phyloP scores from a whole-genome alignment of 805 yeast species.

The Saturnispora galanensis region DNA sequence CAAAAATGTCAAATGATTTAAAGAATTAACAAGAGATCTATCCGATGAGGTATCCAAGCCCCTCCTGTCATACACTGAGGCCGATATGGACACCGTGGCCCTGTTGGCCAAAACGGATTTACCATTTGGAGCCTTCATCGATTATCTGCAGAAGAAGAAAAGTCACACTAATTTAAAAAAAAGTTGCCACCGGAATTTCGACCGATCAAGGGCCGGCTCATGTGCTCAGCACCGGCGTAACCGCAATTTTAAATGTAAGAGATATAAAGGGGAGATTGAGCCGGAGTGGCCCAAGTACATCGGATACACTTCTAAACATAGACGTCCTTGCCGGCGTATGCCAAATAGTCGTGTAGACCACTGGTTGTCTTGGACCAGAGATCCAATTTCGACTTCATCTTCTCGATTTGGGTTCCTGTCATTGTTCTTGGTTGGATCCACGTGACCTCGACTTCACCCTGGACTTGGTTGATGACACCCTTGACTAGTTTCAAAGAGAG shows the following conservation, averaged over 20 bases:
- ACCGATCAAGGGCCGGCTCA: not conserved
- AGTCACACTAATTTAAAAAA: no score
- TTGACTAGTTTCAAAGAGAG: slow-evolving; percentile 71
- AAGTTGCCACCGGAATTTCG: not conserved
- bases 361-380: slow-evolving; percentile 75
- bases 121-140: slow-evolving; percentile 86
- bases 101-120: slow-evolving; percentile 67
- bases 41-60: slow-evolving; percentile 88
- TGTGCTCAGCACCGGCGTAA: not conserved
- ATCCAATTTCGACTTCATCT: slow-evolving; percentile 62
- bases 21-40: slow-evolving; percentile 81
- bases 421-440: slow-evolving; percentile 97
- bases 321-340: slow-evolving; percentile 48
- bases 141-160: no score
- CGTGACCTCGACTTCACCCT: slow-evolving; percentile 63
- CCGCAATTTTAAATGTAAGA: not conserved
- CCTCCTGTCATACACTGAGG: slow-evolving; percentile 82
- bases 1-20: slow-evolving; percentile 81
- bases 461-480: slow-evolving; percentile 88
- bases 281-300: not conserved
- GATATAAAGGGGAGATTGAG: not conserved
- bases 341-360: slow-evolving; percentile 52
- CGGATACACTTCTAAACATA: slow-evolving; percentile 34
- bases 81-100: slow-evolving; percentile 87
- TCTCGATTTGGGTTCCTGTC: slow-evolving; percentile 67